phyloP scores from a whole-genome alignment of 2,329 filamentous ascomycete species.

The Tolypocladium album region DNA sequence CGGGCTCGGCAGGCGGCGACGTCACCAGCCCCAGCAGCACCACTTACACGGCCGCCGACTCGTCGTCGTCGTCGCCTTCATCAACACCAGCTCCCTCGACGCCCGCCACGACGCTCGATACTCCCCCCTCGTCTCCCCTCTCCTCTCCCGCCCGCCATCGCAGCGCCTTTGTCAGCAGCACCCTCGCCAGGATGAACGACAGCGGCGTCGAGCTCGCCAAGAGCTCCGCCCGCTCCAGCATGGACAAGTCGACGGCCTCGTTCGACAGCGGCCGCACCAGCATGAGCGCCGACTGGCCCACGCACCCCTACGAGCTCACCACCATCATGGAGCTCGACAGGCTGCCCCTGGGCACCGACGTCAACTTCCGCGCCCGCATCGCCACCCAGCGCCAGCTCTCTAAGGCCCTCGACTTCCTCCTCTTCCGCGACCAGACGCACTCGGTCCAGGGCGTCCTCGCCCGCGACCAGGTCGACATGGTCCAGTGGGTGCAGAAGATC shows the following conservation, averaged over 20 bases:
- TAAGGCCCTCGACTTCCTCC: slow-evolving; percentile 70
- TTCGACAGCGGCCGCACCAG: slow-evolving; percentile 26
- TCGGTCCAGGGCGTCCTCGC: slow-evolving; percentile 75
- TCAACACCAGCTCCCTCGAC: not conserved
- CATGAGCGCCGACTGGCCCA: slow-evolving; percentile 25
- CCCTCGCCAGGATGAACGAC: slow-evolving; percentile 18
- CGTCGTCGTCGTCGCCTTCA: slow-evolving; percentile 3
- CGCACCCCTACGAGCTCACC: slow-evolving; percentile 28
- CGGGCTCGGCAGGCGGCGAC: not conserved
- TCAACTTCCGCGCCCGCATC: slow-evolving; percentile 30
- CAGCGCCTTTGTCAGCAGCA: slow-evolving; percentile 10
- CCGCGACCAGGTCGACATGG: slow-evolving; percentile 52
- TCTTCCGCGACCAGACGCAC: slow-evolving; percentile 73
- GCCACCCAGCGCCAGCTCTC: slow-evolving; percentile 69
- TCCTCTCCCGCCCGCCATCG: not conserved
- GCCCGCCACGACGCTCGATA: not conserved
- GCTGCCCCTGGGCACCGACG: slow-evolving; percentile 25
- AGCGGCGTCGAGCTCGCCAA: slow-evolving; percentile 18
- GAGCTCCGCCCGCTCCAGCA: slow-evolving; percentile 17
- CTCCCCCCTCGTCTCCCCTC: not conserved
- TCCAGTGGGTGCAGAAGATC: slow-evolving; percentile 80
- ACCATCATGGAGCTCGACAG: slow-evolving; percentile 24
- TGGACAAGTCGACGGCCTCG: slow-evolving; percentile 15
- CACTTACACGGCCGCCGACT: not conserved
- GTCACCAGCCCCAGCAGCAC: not conserved